Evolutionary conservation across 176 grass and related monocot species (phyloP).

Genomic region (Zea mays): Zm-B73-REFERENCE-NAM-5.0 NC_050099.1:35991501-35992000

Average conservation of each 20-base stretch:
- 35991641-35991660: constrained; percentile 33
- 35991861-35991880: not conserved
- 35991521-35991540: constrained; percentile 53
- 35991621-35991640: constrained; percentile 25
- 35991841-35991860: not conserved
- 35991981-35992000: not conserved
- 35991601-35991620: constrained; percentile 21
- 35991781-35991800: constrained; percentile 43
- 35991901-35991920: not conserved
- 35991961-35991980: not conserved
- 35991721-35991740: constrained; percentile 22
- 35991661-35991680: constrained; percentile 43
- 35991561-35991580: constrained; percentile 44
- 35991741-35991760: constrained; percentile 20
- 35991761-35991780: constrained; percentile 41
- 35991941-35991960: not conserved
- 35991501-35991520: constrained; percentile 49
- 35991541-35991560: constrained; percentile 47
- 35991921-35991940: constrained; percentile 9
- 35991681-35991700: constrained; percentile 24
- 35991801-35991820: constrained; percentile 38
- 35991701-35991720: constrained; percentile 28
- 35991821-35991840: not conserved
- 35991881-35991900: not conserved
- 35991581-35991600: constrained; percentile 54